Percentiles rank a stretch among this genome's conserved stretches.
Evolutionary conservation across 768 basidiomycete species (phyloP).

Genomic region (Mycena galopus): DNA sequence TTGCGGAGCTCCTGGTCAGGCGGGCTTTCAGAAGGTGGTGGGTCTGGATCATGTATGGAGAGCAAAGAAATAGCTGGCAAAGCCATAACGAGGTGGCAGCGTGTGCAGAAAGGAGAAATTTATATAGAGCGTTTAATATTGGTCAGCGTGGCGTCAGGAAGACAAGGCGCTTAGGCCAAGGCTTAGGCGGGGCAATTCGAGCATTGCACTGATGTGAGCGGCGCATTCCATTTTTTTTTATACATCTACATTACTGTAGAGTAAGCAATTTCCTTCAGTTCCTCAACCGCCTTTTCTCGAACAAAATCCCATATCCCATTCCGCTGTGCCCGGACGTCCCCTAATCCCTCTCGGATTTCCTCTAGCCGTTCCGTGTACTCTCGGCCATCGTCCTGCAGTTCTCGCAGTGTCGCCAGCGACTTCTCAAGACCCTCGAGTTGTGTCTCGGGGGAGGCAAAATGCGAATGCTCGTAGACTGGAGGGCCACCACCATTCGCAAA

Average conservation of each 20-base stretch:
- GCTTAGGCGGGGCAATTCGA: not conserved
- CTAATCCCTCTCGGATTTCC: constrained; percentile 86
- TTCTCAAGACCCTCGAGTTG: constrained; percentile 82
- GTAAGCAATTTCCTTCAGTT: constrained; percentile 76
- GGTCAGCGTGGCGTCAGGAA: constrained; percentile 6
- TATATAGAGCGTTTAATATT: constrained; percentile 4
- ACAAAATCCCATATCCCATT: constrained; percentile 83
- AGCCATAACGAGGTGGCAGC: constrained; percentile 46
- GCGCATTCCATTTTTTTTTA: not conserved
- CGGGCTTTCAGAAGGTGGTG: constrained; percentile 45
- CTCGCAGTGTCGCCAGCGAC: constrained; percentile 77
- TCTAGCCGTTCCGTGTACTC: constrained; percentile 89
- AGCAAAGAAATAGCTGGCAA: constrained; percentile 64
- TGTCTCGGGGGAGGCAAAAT: constrained; percentile 74
- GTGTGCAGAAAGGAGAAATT: constrained; percentile 34
- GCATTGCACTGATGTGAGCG: not conserved
- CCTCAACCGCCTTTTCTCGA: constrained; percentile 78
- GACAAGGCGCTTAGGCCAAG: not conserved
- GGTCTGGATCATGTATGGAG: constrained; percentile 52
- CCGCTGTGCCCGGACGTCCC: constrained; percentile 79
- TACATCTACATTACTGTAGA: constrained; percentile 29
- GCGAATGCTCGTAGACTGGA: constrained; percentile 68
- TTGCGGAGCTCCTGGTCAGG: constrained; percentile 67
- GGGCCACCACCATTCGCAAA: constrained; percentile 59
- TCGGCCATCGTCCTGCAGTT: constrained; percentile 87